Base-by-base conservation (phyloP, 2,329 filamentous ascomycete species). In the Alternaria dauci region DNA sequence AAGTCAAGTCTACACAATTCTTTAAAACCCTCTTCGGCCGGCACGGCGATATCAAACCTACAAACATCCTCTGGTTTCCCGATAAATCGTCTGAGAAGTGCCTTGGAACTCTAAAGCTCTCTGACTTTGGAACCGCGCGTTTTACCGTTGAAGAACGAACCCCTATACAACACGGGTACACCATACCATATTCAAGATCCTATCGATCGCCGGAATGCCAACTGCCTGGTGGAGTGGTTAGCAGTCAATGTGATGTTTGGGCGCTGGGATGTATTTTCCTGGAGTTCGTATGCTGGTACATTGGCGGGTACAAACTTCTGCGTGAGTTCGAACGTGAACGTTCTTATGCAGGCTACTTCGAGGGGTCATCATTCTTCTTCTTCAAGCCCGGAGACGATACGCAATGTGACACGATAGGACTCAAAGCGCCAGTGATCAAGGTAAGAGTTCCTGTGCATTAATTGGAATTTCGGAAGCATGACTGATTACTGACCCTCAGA, bases 231-330 rank as follows among this genome's bases (percentile, higher is more conserved):
- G 18, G 26, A 5, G 28, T 41, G 32, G 25, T 38, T 12, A 42
- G 20, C 16, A 46, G 6, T 30, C 58, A 30, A 20, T 61, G 55
- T 36, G 93, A 97, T 74, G 89, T 97, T 60, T 97, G 93, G 93
- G 96, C 93, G 2, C 84, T 97, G 4, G 93, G 94, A 53, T 97
- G 94, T 75, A 94, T 97, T 39, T 91, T 97, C 66, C 85, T 96
- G 42, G 94, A 97, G 32, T 58, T 58, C 25, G 38, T 61, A 20
- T 54, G 25, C 20, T 61, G 58, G 58, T 61, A 61, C n/a, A 16
- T 47, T 50, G 46, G 16, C 4, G 28, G 30, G 18, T 20, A 34
- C 23, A 7, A 50, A 30, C 28, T 34, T 36, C 6, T 50, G 1
- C 4, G 36, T 16, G 30, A 34, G 7, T 50, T 50, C 36, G 46